Evolutionary conservation across 2,329 filamentous ascomycete genomes (phyloP).

Genomic region (Cytospora piceae): DNA sequence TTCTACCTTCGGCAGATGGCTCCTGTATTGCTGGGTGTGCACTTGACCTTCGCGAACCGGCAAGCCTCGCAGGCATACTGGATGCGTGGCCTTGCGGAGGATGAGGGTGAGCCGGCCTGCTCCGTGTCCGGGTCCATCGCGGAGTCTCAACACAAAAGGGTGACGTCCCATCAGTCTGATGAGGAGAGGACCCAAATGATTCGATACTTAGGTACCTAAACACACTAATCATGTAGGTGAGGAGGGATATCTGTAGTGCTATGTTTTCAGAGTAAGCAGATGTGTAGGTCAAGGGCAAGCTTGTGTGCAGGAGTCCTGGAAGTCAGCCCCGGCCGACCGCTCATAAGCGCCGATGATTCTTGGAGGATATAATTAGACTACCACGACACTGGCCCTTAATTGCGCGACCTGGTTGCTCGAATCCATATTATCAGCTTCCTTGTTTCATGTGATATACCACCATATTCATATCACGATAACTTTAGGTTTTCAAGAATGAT

Average conservation of each 20-base stretch:
- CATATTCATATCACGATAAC: no score
- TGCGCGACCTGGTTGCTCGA: background rate
- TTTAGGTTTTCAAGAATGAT: no score
- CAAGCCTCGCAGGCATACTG: slow-evolving; percentile 59
- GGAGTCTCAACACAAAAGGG: background rate
- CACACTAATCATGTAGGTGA: no score
- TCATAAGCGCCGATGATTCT: slow-evolving; percentile 7
- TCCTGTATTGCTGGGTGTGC: slow-evolving; percentile 50
- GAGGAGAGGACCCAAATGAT: background rate
- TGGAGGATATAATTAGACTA: background rate
- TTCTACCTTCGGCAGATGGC: slow-evolving; percentile 56
- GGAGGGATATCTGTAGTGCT: background rate
- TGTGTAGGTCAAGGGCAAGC: background rate
- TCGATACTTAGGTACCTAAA: no score
- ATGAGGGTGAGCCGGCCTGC: slow-evolving; percentile 1
- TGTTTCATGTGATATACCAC: no score
- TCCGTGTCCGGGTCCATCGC: slow-evolving; percentile 6
- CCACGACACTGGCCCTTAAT: background rate
- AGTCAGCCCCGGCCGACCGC: background rate
- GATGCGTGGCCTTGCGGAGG: slow-evolving; percentile 38
- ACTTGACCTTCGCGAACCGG: slow-evolving; percentile 57
- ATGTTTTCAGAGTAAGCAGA: background rate
- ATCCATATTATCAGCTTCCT: no score
- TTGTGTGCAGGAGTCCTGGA: background rate
- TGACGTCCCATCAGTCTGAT: no score